A percentile compares a stretch with the other conserved stretches of the same genome.
These are phyloP conservation scores for Blepharisma japonicum DNA, from an alignment of 73 alveolate genomes.

Conservation along the genomic window DNA sequence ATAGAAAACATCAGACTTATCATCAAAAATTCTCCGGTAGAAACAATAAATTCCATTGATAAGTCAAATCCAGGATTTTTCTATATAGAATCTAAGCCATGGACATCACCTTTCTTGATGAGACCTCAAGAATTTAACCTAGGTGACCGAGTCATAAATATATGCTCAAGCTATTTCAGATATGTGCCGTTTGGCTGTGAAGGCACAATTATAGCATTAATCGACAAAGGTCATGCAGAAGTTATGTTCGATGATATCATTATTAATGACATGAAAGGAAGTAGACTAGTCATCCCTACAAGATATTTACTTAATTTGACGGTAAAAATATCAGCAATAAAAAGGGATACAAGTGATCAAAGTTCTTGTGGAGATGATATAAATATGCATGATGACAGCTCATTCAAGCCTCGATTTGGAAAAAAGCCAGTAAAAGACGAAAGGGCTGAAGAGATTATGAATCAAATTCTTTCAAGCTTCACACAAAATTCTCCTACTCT, in stretches of 20 bases:
- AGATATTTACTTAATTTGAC: background rate
- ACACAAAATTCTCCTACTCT: no score
- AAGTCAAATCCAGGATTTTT: background rate
- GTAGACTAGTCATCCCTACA: constrained; percentile 1
- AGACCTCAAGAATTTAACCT: constrained; percentile 28
- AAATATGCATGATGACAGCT: no score
- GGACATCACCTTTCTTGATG: constrained; percentile 35
- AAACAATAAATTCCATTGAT: background rate
- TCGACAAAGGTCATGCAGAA: constrained; percentile 5
- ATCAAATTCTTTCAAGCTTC: no score
- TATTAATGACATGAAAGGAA: background rate
- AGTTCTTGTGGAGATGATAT: background rate
- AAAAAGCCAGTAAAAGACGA: no score
- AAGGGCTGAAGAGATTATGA: no score
- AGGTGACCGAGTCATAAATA: constrained; percentile 55
- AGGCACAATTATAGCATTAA: constrained; percentile 57
- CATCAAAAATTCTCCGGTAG: background rate
- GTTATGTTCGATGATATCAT: constrained; percentile 22
- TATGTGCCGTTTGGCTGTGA: constrained; percentile 54
- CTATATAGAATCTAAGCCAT: constrained; percentile 17
- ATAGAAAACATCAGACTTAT: background rate
- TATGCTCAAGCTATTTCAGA: constrained; percentile 39
- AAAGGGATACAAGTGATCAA: background rate
- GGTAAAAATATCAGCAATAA: background rate
- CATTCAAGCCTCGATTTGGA: no score